Evolutionary conservation across 75 land plant species (phyloP).

Genomic region (Cryptomeria japonica): DNA sequence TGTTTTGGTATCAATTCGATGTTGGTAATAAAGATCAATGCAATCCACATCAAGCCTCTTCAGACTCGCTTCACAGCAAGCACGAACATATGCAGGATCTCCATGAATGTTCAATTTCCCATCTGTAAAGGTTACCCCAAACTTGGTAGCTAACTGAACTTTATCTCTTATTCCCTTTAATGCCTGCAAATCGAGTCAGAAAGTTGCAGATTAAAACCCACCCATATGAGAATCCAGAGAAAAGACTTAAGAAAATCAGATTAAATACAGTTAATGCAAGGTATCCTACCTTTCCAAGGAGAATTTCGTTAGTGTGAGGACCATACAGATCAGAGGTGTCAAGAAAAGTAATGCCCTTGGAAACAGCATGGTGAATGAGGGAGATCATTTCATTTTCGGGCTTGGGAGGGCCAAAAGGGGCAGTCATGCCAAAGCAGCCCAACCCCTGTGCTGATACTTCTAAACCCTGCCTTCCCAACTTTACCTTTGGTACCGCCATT

Average conservation of each 20-base stretch:
- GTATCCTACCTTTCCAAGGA: conserved; percentile 38
- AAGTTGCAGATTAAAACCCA: background rate
- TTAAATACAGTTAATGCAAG: background rate
- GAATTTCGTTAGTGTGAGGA: conserved; percentile 60
- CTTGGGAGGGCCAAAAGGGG: conserved; percentile 52
- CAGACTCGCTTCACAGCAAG: conserved; percentile 58
- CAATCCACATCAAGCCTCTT: conserved; percentile 58
- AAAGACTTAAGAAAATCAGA: background rate
- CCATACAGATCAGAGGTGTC: conserved; percentile 76
- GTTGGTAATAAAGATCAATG: conserved; percentile 69
- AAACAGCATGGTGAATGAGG: conserved; percentile 62
- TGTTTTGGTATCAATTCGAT: conserved; percentile 43
- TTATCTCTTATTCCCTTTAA: conserved; percentile 55
- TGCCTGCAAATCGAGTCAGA: conserved; percentile 22
- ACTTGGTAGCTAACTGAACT: conserved; percentile 61
- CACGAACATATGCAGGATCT: conserved; percentile 47
- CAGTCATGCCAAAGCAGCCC: conserved; percentile 74
- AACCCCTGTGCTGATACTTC: conserved; percentile 61
- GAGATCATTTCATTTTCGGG: conserved; percentile 55
- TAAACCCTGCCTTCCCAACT: conserved; percentile 55
- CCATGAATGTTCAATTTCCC: conserved; percentile 17
- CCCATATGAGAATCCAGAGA: background rate
- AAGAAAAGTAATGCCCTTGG: conserved; percentile 50
- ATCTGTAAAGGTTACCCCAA: conserved; percentile 28
- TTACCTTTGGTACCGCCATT: conserved; percentile 22